These are phyloP conservation scores for Botryosphaeria dothidea DNA, from an alignment of 2,329 filamentous ascomycete species.

Conservation along the genomic window DNA sequence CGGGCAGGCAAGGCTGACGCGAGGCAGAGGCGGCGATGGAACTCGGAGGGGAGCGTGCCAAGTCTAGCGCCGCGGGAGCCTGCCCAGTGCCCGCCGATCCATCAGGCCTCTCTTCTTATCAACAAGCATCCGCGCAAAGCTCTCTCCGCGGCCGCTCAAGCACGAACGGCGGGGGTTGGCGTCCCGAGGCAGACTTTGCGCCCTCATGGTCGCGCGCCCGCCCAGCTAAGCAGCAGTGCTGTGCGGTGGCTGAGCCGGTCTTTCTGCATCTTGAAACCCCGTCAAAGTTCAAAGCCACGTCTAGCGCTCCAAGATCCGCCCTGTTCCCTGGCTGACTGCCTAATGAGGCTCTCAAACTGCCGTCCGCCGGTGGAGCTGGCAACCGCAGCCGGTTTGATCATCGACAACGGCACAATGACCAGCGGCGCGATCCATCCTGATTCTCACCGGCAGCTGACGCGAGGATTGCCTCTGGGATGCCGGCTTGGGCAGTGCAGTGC, in stretches of 20 bases:
- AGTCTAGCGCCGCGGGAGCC: conserved; percentile 1
- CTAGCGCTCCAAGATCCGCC: conserved; percentile 3
- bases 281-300: conserved; percentile 12
- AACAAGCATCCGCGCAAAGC: conserved; percentile 2
- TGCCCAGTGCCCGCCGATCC: conserved; percentile 4
- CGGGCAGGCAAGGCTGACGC: conserved; percentile 13
- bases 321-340: neutral
- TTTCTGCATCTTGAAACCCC: conserved; percentile 11
- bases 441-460: neutral
- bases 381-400: conserved; percentile 9
- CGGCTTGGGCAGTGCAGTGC: neutral
- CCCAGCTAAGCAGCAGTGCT: neutral
- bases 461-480: conserved; percentile 4
- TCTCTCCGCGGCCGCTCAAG: neutral
- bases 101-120: neutral
- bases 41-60: neutral
- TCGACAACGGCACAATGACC: neutral
- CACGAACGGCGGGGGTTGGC: neutral
- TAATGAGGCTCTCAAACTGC: conserved; percentile 13
- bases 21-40: neutral
- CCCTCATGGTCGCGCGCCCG: neutral
- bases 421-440: neutral
- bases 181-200: neutral
- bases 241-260: conserved; percentile 4
- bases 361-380: neutral